Evolutionary conservation across 2,329 filamentous ascomycete species (phyloP).

Genomic region (Epichloe aotearoae): DNA sequence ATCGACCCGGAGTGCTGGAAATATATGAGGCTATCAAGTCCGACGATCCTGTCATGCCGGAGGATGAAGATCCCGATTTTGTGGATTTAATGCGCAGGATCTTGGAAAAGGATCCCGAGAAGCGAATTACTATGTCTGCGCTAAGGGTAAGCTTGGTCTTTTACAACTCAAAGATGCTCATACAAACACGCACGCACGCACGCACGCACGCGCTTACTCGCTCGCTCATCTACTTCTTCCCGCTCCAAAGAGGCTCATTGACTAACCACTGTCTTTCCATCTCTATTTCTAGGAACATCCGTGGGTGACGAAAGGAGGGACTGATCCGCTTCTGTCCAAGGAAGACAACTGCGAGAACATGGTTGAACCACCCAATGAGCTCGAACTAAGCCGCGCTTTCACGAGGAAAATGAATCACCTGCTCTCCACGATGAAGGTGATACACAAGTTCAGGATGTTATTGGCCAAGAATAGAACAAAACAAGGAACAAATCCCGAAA

Average conservation of each 20-base stretch:
- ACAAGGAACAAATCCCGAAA: conserved; percentile 6
- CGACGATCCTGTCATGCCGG: conserved; percentile 49
- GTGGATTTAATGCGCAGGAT: conserved; percentile 59
- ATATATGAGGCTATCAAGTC: conserved; percentile 79
- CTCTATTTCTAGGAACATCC: conserved; percentile 54
- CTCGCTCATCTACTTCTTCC: too few species aligned
- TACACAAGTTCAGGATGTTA: conserved; percentile 73
- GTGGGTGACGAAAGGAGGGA: conserved; percentile 78
- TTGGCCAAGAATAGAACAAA: conserved; percentile 26
- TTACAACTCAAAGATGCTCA: neutral
- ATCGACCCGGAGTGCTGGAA: conserved; percentile 64
- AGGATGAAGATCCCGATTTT: conserved; percentile 54
- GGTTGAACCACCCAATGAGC: conserved; percentile 73
- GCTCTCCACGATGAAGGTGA: conserved; percentile 81
- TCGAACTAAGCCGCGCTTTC: conserved; percentile 82
- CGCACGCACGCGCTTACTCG: neutral
- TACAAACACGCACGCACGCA: neutral
- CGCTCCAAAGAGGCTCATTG: neutral
- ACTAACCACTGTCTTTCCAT: neutral
- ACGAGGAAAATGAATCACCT: conserved; percentile 81
- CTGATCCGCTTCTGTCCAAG: conserved; percentile 62
- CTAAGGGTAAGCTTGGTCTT: conserved; percentile 50
- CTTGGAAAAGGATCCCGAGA: conserved; percentile 72
- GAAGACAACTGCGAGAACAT: conserved; percentile 78
- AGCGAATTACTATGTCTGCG: conserved; percentile 70